Evolutionary conservation across 192 early-diverging fungal genomes (phyloP), one percentile per base, ranked within the genome.

Genomic region (Backusella tuberculispora): DNA sequence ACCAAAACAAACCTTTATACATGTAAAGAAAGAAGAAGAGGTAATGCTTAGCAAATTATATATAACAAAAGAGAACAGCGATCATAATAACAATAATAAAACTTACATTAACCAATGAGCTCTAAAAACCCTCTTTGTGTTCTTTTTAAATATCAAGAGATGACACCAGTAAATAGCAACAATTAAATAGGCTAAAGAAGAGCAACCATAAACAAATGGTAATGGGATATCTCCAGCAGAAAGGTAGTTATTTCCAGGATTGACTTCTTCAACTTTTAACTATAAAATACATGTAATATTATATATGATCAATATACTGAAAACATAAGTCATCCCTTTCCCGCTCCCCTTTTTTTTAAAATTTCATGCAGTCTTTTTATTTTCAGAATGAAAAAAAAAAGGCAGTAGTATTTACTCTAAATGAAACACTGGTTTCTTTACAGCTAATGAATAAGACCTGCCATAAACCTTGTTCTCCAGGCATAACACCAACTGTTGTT

Each of bases 221-320:
- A 88, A 69, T 12, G 87, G 87, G 6, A 75, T 81, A 46, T 88
- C 87, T 21, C 87, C 87, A 19, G 87, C 87, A 43, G 84, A 85
- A 37, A 88, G 71, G 34, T 81, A 80, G 63, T 84, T 85, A 21
- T 75, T 73, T 45, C 79, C 82, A 19, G 87, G 87, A 47, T 88
- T 88, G n/a, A 82, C 50, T 41, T 84, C 81, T 5, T 76, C 83
- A 7, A 75, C 82, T 19, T 79, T 83, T 67, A 88, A 65, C 83
- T 86, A 40, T 14, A 44, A 66, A 17, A 19, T 42, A 15, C n/a
- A 66, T n/a, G 19, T 8, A n/a, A 42, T 15, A 56, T 34, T 34
- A 1, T 34, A 34, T 34, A 48, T 34, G 13, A 60, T 60, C 53
- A 60, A n/a, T 60, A 1, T 34, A 34, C 29, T 34, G 29, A 60